A percentile compares a stretch with the other conserved stretches of the same genome.
Conservation (phyloP, 2,329 filamentous ascomycete species). For the Aspergillus thermomutatus region DNA sequence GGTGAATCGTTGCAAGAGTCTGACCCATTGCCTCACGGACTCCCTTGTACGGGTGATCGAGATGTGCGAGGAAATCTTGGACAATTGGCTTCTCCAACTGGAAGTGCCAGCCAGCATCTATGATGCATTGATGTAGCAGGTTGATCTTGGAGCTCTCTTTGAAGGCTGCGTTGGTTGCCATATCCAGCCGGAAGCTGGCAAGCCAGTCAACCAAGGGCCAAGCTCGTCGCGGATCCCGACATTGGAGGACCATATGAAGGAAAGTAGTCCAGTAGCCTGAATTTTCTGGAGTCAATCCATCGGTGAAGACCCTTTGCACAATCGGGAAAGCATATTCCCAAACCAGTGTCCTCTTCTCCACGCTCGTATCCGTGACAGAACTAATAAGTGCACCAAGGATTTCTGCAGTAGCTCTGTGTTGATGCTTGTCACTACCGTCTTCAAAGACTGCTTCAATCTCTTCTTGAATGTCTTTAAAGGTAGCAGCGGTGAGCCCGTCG, state of each 20-base stretch:
- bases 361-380: constrained; percentile 73
- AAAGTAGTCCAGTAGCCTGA: constrained; percentile 93
- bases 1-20: constrained; percentile 82
- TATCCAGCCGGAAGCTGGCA: constrained; percentile 82
- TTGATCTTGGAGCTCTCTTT: constrained; percentile 98
- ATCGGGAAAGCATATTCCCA: constrained; percentile 92
- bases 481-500: constrained; percentile 70
- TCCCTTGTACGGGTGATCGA: constrained; percentile 97
- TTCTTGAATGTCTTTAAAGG: constrained; percentile 83
- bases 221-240: constrained; percentile 81
- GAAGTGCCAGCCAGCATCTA: constrained; percentile 94
- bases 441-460: constrained; percentile 74
- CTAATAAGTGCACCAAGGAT: constrained; percentile 83
- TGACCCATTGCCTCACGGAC: constrained; percentile 93
- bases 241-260: constrained; percentile 81
- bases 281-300: constrained; percentile 92
- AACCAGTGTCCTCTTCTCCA: constrained; percentile 68
- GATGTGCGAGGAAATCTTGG: constrained; percentile 81
- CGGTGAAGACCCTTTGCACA: constrained; percentile 79
- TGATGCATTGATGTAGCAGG: constrained; percentile 81
- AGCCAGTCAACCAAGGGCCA: constrained; percentile 84
- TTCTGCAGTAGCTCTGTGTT: constrained; percentile 92
- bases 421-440: constrained; percentile 94
- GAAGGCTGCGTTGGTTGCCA: constrained; percentile 94
- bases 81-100: constrained; percentile 83